Conservation (phyloP, 768 basidiomycete species). For the Mycena latifolia region DNA sequence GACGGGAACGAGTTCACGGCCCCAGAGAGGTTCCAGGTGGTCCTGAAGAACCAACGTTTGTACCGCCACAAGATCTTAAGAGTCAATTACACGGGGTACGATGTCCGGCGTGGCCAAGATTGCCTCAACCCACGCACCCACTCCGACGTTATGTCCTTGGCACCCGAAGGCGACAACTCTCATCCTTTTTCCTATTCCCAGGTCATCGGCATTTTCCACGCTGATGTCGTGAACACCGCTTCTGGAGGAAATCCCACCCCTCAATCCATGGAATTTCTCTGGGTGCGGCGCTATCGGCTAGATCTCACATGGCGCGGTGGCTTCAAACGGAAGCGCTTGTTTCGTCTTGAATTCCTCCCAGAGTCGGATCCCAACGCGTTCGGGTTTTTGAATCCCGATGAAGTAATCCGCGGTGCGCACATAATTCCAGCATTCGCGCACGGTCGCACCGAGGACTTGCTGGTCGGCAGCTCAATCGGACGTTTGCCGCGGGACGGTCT, state of each 20-base stretch:
- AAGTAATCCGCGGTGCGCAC: background rate
- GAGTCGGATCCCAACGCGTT: background rate
- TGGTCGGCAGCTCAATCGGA: background rate
- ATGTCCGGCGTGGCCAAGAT: conserved; percentile 53
- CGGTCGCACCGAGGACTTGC: too few species aligned
- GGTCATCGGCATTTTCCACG: conserved; percentile 41
- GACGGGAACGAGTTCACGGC: conserved; percentile 26
- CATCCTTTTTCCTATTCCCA: conserved; percentile 41
- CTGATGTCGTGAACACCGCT: conserved; percentile 18
- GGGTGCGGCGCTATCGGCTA: background rate
- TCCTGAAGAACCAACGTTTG: conserved; percentile 31
- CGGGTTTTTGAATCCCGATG: background rate
- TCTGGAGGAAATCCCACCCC: background rate
- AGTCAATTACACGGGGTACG: conserved; percentile 57
- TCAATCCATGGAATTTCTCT: too few species aligned
- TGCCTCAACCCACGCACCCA: conserved; percentile 46
- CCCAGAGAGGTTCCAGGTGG: background rate
- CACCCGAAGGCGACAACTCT: conserved; percentile 10
- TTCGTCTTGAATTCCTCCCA: background rate
- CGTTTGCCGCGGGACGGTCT: too few species aligned
- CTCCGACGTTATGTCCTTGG: conserved; percentile 44
- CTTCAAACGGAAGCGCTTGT: conserved; percentile 1
- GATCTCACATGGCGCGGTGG: background rate
- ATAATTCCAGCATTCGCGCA: too few species aligned
- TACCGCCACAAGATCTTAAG: conserved; percentile 45